These are phyloP conservation scores for Coniochaeta sp. DNA, from an alignment of 2,329 filamentous ascomycete genomes.

Conservation along the genomic window DNA sequence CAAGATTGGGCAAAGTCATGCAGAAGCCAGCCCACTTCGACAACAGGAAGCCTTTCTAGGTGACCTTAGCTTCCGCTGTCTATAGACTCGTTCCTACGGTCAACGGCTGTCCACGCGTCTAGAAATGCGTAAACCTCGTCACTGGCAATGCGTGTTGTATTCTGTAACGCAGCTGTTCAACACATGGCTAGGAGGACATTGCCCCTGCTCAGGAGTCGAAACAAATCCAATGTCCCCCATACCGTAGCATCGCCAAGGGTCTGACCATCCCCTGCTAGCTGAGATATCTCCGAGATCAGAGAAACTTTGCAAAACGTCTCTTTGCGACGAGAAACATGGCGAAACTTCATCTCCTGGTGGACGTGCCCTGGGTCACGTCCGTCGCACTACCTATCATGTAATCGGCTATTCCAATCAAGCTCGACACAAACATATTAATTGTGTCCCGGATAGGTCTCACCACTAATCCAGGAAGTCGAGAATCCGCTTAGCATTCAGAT, in stretches of 20 bases:
- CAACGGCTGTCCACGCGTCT: neutral
- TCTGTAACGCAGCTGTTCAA: neutral
- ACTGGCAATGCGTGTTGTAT: neutral
- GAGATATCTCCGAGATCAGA: neutral
- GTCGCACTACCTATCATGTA: too few relatives aligned
- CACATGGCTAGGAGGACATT: neutral
- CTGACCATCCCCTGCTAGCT: neutral
- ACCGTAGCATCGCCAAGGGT: neutral
- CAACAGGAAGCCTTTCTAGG: too few relatives aligned
- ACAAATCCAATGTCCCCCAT: neutral
- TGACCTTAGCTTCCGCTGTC: neutral
- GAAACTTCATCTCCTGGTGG: too few relatives aligned
- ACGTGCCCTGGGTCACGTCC: too few relatives aligned
- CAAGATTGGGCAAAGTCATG: neutral
- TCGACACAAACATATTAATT: too few relatives aligned
- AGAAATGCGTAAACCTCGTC: neutral
- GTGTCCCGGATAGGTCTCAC: too few relatives aligned
- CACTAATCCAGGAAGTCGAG: too few relatives aligned
- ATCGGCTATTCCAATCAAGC: too few relatives aligned
- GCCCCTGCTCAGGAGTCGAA: neutral
- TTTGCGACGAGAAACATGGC: too few relatives aligned
- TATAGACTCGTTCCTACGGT: neutral
- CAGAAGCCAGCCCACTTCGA: neutral
- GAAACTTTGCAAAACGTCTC: neutral
- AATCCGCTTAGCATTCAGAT: too few relatives aligned